A percentile compares a stretch with the other conserved stretches of the same genome.
Conservation (phyloP, 345 rosid species). For the Pugionium dolabratum region DNA sequence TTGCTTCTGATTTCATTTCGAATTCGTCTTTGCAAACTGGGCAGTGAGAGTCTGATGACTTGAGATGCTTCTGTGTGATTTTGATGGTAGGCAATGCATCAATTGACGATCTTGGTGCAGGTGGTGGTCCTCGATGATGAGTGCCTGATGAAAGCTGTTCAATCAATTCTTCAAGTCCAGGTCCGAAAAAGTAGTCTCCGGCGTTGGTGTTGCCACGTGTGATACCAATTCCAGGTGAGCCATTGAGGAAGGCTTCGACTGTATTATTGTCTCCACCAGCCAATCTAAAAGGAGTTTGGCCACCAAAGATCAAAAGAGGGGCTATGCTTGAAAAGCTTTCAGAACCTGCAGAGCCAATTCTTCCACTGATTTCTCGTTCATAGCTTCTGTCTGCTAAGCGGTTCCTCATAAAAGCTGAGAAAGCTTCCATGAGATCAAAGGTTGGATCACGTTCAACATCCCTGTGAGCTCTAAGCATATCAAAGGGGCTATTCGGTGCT, state of each 20-base stretch:
- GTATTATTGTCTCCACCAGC: constrained; percentile 56
- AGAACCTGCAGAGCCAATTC: constrained; percentile 52
- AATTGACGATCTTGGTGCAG: constrained; percentile 64
- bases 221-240: constrained; percentile 72
- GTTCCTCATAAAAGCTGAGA: constrained; percentile 79
- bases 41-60: constrained; percentile 65
- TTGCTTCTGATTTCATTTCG: constrained; percentile 67
- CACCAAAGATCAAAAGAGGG: constrained; percentile 73
- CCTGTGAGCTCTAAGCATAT: constrained; percentile 53
- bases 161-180: constrained; percentile 76
- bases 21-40: constrained; percentile 77
- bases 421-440: constrained; percentile 72
- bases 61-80: constrained; percentile 70
- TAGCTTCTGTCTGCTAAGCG: constrained; percentile 61
- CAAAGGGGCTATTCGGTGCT: constrained; percentile 44
- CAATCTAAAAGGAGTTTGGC: constrained; percentile 81
- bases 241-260: constrained; percentile 62
- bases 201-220: constrained; percentile 57
- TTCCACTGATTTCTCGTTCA: constrained; percentile 51
- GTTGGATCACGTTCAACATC: constrained; percentile 60
- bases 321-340: constrained; percentile 60
- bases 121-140: constrained; percentile 67
- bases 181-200: constrained; percentile 80
- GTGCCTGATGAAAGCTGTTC: constrained; percentile 60
- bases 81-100: constrained; percentile 68